Percentiles rank a stretch among this genome's conserved stretches.
phyloP scores from a whole-genome alignment of 163 green algal genomes.

The Scenedesmus sp. region DNA sequence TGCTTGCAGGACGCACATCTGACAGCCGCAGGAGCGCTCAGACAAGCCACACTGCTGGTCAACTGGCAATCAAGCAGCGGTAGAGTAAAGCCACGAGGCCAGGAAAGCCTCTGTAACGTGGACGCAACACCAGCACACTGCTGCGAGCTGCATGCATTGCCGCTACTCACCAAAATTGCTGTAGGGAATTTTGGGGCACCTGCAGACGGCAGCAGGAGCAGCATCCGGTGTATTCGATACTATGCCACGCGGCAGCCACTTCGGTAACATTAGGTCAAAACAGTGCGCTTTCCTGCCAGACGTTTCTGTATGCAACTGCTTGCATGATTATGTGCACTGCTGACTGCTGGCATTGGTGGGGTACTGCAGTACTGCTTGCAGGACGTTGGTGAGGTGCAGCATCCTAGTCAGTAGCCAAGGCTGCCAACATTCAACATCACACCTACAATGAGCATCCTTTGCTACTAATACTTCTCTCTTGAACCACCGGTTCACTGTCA shows the following conservation, averaged over 20 bases:
- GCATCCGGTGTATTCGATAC: not conserved
- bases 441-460: too few species aligned
- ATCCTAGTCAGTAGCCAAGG: too few species aligned
- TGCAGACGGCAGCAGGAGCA: not conserved
- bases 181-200: constrained; percentile 29
- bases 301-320: not conserved
- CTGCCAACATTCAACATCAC: too few species aligned
- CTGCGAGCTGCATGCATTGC: not conserved
- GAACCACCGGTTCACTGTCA: too few species aligned
- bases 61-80: not conserved
- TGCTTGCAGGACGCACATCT: not conserved
- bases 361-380: too few species aligned
- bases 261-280: not conserved
- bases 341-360: not conserved
- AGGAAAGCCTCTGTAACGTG: not conserved
- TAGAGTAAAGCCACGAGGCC: not conserved
- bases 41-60: not conserved
- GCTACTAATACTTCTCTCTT: too few species aligned
- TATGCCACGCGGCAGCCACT: not conserved
- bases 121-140: too few species aligned
- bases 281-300: not conserved
- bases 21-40: not conserved
- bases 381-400: too few species aligned
- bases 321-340: not conserved
- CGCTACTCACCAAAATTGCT: constrained; percentile 29